Evolutionary conservation across 2,329 filamentous ascomycete genomes (phyloP), one percentile per base, ranked within the genome.

Genomic region (Huntiella abstrusa): DNA sequence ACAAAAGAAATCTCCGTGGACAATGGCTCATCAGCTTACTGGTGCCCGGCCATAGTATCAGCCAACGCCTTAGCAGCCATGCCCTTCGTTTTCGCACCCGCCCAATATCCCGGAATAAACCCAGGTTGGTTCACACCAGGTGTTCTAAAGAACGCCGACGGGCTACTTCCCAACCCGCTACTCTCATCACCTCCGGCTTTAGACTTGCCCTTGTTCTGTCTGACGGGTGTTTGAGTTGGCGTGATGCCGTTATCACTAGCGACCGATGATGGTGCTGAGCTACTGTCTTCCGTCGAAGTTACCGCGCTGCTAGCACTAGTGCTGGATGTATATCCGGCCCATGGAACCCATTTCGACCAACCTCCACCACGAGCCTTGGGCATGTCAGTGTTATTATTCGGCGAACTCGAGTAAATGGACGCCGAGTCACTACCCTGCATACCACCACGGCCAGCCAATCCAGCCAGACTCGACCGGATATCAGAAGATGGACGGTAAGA

Each of bases 71-170:
- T 43, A 13, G 47, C 12, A 32, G 47, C 47, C 37, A 41, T 22
- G 32, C 48, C 41, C 5, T 41, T 40, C 5, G 40, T 32, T 37
- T 43, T 47, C 6, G 38, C 48, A 7, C 36, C 32, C 32, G 15
- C n/a, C 48, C 44, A 47, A 28, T 88, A 80, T 0, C 83, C 83
- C 0, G 80, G 74, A 38, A 91, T 79, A 0, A 75, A 69, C 0
- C 83, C 83, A 1, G 73, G 69, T 57, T 88, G 83, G 55, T 91
- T 91, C 56, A 91, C 84, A 0, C 83, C 83, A 1, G 81, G 73
- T 4, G 71, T 62, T 38, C 83, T 68, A 38, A 64, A 64, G 33
- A 62, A 45, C 8, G 63, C 60, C 47, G 58, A 7, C 3, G 35
- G 36, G 5, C 13, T 33, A 17, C 10, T 45, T 37, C 13, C 33